Evolutionary conservation across 1,139 yeast species (phyloP).

Genomic region (Hansenula lynferdii): DNA sequence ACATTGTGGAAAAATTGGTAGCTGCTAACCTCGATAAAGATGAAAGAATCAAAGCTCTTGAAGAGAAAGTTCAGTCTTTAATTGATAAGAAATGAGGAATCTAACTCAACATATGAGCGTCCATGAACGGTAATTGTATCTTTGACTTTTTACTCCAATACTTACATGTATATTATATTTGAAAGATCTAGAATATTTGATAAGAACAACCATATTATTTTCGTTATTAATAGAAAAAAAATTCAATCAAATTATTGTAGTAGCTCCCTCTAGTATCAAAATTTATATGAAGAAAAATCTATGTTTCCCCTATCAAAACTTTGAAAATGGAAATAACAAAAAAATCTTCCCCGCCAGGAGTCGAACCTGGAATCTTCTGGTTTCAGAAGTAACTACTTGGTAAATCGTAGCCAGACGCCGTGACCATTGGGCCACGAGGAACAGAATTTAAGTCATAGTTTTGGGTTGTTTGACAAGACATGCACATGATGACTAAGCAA

Average conservation of each 20-base stretch:
- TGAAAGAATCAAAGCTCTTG: conserved; percentile 43
- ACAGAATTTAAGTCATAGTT: conserved; percentile 22
- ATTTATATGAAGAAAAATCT: no score
- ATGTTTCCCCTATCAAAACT: no score
- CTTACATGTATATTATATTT: no score
- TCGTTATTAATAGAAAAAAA: no score
- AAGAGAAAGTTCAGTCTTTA: conserved; percentile 37
- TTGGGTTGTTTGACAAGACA: background rate
- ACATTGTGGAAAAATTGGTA: conserved; percentile 46
- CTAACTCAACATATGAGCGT: no score
- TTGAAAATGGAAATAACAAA: conserved; percentile 24
- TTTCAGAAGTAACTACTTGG: conserved; percentile 45
- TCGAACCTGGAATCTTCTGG: conserved; percentile 92
- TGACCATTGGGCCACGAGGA: conserved; percentile 86
- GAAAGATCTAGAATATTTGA: no score
- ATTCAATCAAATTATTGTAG: no score
- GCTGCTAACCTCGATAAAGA: conserved; percentile 59
- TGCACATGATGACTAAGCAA: background rate
- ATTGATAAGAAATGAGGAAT: conserved; percentile 16
- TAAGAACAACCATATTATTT: no score
- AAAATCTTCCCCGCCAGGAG: conserved; percentile 85
- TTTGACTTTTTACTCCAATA: no score
- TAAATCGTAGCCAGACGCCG: conserved; percentile 77
- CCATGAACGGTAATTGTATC: no score
- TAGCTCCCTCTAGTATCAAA: no score